These are phyloP conservation scores for Hordeum marinum DNA, from an alignment of 176 grass and related monocot species.

Conservation along the genomic window DNA sequence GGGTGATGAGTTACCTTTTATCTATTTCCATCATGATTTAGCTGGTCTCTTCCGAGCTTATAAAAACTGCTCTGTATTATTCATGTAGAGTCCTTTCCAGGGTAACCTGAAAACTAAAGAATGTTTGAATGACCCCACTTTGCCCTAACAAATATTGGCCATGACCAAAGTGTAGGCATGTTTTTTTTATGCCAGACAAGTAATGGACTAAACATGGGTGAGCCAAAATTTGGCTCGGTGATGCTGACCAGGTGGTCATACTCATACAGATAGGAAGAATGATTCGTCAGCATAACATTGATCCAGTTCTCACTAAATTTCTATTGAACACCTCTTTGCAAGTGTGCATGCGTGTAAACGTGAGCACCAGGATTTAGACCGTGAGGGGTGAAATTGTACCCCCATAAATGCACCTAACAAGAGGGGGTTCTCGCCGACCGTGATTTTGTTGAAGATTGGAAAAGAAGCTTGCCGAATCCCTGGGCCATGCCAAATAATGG, in stretches of 20 bases:
- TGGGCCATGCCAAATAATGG: not conserved
- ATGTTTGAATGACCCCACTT: not conserved
- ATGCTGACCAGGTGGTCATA: not conserved
- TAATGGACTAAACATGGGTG: not conserved
- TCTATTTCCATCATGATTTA: conserved; percentile 11
- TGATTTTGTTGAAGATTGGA: not conserved
- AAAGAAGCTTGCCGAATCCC: not conserved
- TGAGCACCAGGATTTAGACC: not conserved
- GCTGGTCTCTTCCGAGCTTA: not conserved
- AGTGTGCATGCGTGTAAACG: not conserved
- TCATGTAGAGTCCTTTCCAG: not conserved
- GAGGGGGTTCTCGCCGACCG: not conserved
- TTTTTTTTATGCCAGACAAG: not conserved
- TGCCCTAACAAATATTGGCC: not conserved
- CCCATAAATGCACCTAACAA: not conserved
- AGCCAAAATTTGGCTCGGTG: not conserved
- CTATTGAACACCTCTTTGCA: not conserved
- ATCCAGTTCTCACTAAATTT: not conserved
- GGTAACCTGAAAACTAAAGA: not conserved
- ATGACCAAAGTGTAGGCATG: not conserved
- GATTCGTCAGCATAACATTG: too few relatives aligned
- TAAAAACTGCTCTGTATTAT: not conserved
- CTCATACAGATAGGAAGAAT: too few relatives aligned
- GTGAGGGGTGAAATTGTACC: not conserved
- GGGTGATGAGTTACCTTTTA: not conserved